phyloP scores from a whole-genome alignment of 768 basidiomycete species.

The Lactarius trivialis region DNA sequence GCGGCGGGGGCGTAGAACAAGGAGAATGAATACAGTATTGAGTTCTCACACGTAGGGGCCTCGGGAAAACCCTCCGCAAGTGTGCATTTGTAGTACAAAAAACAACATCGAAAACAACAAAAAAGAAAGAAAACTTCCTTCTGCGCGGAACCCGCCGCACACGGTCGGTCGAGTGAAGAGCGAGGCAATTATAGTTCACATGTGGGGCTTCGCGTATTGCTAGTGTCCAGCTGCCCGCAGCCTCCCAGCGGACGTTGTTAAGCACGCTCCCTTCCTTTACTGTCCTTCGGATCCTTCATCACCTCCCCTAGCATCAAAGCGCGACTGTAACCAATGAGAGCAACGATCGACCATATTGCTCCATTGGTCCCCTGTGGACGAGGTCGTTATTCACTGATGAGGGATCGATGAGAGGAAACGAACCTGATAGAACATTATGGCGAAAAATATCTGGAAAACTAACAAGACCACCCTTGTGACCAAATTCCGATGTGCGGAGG shows the following conservation, averaged over 20 bases:
- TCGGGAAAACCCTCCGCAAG: not conserved
- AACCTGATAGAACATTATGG: conserved; percentile 74
- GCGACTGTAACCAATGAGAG: conserved; percentile 57
- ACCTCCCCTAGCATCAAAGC: conserved; percentile 63
- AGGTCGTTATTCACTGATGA: not conserved
- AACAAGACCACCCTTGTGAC: conserved; percentile 56
- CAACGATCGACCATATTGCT: conserved; percentile 72
- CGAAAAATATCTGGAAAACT: conserved; percentile 53
- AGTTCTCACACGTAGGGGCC: not conserved
- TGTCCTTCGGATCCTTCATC: conserved; percentile 58
- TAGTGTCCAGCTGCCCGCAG: conserved; percentile 23
- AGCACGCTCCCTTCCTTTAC: conserved; percentile 52
- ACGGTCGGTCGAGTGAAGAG: conserved; percentile 1
- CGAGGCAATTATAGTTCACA: conserved; percentile 1
- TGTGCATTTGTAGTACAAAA: not conserved
- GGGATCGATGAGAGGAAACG: conserved; percentile 18
- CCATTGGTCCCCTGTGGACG: conserved; percentile 68
- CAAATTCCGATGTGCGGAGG: conserved; percentile 59
- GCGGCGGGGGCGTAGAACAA: too few relatives aligned
- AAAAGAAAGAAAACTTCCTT: conserved; percentile 5
- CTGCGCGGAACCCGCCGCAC: conserved; percentile 13
- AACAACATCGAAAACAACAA: not conserved
- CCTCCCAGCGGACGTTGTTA: conserved; percentile 30
- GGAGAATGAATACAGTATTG: not conserved
- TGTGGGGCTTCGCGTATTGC: conserved; percentile 12